These are phyloP conservation scores for Aspergillus sclerotioniger DNA, from an alignment of 495 filamentous ascomycete species.

Conservation along the genomic window DNA sequence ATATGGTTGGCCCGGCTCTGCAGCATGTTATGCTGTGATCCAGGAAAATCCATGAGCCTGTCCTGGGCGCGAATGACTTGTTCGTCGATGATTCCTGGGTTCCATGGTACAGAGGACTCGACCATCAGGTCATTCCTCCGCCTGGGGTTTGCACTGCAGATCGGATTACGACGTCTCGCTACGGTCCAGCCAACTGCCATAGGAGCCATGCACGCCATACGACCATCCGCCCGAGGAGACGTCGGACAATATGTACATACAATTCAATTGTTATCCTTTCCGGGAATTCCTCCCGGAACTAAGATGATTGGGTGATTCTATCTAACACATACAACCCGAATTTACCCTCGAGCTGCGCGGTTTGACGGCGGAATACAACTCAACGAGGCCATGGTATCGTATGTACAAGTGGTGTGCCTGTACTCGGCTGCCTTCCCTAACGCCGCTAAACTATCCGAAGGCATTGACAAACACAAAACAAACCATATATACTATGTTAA, in stretches of 20 bases:
- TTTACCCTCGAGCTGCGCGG: neutral
- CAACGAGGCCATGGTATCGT: no score
- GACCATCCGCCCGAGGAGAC: neutral
- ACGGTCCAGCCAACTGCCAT: neutral
- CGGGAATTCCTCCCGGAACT: no score
- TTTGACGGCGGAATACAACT: neutral
- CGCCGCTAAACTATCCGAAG: neutral
- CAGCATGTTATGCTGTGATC: neutral
- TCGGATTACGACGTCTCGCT: neutral
- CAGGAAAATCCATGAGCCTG: neutral
- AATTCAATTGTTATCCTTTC: neutral
- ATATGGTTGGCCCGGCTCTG: neutral
- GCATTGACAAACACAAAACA: neutral
- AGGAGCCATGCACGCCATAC: neutral
- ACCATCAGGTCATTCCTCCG: neutral
- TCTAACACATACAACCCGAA: no score
- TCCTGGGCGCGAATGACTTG: slow-evolving; percentile 5
- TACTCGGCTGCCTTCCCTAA: neutral
- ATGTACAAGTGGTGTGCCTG: neutral
- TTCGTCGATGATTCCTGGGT: slow-evolving; percentile 4
- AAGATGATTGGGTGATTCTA: no score
- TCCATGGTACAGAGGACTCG: neutral
- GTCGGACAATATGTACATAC: neutral
- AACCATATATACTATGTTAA: neutral
- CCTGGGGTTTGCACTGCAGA: neutral